Evolutionary conservation across 768 basidiomycete species (phyloP).

Genomic region (Mycena polygramma): DNA sequence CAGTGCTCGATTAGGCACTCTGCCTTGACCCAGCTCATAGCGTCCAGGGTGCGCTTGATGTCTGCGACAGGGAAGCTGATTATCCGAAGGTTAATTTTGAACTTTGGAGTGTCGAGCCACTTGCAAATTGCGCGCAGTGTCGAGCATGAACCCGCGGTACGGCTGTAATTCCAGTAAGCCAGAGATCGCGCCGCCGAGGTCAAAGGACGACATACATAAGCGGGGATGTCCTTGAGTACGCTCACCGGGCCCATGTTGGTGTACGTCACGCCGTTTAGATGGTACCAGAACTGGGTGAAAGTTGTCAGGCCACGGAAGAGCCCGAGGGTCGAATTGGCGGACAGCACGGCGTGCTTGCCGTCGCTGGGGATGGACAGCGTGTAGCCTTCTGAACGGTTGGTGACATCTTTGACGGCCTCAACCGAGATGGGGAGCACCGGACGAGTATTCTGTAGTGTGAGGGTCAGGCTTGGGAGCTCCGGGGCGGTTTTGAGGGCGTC

Average conservation of each 20-base stretch:
- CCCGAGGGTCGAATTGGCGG: conserved; percentile 75
- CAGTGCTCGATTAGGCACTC: conserved; percentile 57
- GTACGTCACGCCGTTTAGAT: conserved; percentile 61
- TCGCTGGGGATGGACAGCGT: conserved; percentile 65
- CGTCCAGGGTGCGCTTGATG: conserved; percentile 77
- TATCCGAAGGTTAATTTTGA: background rate
- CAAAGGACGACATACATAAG: conserved; percentile 62
- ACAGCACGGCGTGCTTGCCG: conserved; percentile 66
- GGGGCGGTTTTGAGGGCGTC: conserved; percentile 53
- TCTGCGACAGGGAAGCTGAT: conserved; percentile 71
- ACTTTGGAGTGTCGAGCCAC: conserved; percentile 40
- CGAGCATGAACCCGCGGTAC: conserved; percentile 84
- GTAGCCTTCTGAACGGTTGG: conserved; percentile 71
- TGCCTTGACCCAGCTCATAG: conserved; percentile 83
- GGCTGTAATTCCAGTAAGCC: conserved; percentile 55
- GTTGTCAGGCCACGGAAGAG: conserved; percentile 82
- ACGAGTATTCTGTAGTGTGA: conserved; percentile 53
- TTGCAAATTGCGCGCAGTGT: conserved; percentile 83
- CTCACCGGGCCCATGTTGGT: conserved; percentile 67
- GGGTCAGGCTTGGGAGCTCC: conserved; percentile 56
- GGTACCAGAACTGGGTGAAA: conserved; percentile 79
- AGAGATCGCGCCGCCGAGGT: background rate
- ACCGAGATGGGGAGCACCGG: conserved; percentile 60
- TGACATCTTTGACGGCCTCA: conserved; percentile 65
- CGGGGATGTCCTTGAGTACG: conserved; percentile 71